Evolutionary conservation across 2,329 filamentous ascomycete species (phyloP), one percentile per base, ranked within the genome.

Genomic region (Pyricularia grisea): DNA sequence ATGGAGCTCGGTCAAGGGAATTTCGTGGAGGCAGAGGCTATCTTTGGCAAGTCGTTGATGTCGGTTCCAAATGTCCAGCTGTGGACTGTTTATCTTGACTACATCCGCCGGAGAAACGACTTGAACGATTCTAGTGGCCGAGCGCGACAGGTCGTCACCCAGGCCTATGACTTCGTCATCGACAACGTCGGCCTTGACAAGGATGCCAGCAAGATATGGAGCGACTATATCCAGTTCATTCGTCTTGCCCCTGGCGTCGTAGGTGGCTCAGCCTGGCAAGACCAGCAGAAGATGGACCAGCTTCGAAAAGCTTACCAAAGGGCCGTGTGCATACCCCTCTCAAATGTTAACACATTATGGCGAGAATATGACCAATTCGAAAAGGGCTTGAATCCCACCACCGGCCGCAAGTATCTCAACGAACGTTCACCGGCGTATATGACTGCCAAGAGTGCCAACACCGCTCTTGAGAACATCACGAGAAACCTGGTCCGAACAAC

Each of bases 361-460:
- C 97, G 96, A 77, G 94, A 99, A 76, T 99, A 99, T 76, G 94
- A 98, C 77, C 90, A 92, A 73, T 99, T 99, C 76, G 95, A 99
- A 80, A 93, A 95, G 87, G 88, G 90, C 6, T 80, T 97, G 70
- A 97, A 97, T 82, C 98, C 97, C 79, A 87, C 93, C 73, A 96
- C 93, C 61, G 95, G 93, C 61, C 92, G 94, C 28, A 98, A 98
- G 79, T 94, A 97, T 73, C 85, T 99, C 4, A 93, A 97, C 76
- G 95, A 99, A 75, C 90, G 91, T 71, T 97, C 94, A 0, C 91
- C 94, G 1, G 88, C 91, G 2, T 99, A 98, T 78, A 97, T 99
- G 93, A 96, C 94, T 20, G 95, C 96, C 68, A 90, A 96, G 77
- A 94, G 91, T 73, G 93, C 93, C 61, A 93, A 93, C 76, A 94